A percentile compares a stretch with the other conserved stretches of the same genome.
Evolutionary conservation across 345 rosid genomes (phyloP).

Genomic region (Lepidium africanum): DNA sequence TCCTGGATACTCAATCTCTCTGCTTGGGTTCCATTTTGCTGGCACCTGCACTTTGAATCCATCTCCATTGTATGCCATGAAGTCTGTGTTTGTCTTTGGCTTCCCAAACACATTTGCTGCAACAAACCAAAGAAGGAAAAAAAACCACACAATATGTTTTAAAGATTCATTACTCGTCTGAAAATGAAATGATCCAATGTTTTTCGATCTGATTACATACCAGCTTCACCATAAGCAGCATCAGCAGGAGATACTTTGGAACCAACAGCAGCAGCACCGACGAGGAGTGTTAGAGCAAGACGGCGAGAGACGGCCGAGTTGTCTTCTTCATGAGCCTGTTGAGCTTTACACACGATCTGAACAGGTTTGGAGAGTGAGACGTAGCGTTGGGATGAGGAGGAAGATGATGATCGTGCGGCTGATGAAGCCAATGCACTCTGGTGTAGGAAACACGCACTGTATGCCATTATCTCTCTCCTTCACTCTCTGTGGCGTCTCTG

Average conservation of each 20-base stretch:
- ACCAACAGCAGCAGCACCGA: constrained; percentile 81
- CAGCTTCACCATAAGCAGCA: constrained; percentile 98
- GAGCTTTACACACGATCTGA: constrained; percentile 61
- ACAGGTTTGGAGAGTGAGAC: constrained; percentile 38
- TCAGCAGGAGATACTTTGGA: constrained; percentile 96
- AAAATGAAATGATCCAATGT: constrained; percentile 8
- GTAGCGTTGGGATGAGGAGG: constrained; percentile 43
- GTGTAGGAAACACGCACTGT: constrained; percentile 83
- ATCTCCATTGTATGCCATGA: constrained; percentile 57
- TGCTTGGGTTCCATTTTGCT: constrained; percentile 93
- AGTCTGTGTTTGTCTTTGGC: constrained; percentile 85
- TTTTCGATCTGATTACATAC: constrained; percentile 14
- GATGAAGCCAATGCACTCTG: constrained; percentile 57
- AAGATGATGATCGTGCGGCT: constrained; percentile 32
- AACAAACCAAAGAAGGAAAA: constrained; percentile 5
- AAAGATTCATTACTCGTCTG: neutral
- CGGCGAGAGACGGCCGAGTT: constrained; percentile 55
- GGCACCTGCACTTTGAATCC: constrained; percentile 77
- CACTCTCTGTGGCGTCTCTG: neutral
- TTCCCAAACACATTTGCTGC: constrained; percentile 94
- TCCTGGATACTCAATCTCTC: constrained; percentile 83
- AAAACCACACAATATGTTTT: neutral
- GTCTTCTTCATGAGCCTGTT: constrained; percentile 52
- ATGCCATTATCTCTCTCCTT: constrained; percentile 47
- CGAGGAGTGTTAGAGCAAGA: constrained; percentile 74